Percentiles rank a stretch among this genome's conserved stretches.
These are phyloP conservation scores for Suhomyces sp. DNA, from an alignment of 805 yeast genomes.

Conservation along the genomic window DNA sequence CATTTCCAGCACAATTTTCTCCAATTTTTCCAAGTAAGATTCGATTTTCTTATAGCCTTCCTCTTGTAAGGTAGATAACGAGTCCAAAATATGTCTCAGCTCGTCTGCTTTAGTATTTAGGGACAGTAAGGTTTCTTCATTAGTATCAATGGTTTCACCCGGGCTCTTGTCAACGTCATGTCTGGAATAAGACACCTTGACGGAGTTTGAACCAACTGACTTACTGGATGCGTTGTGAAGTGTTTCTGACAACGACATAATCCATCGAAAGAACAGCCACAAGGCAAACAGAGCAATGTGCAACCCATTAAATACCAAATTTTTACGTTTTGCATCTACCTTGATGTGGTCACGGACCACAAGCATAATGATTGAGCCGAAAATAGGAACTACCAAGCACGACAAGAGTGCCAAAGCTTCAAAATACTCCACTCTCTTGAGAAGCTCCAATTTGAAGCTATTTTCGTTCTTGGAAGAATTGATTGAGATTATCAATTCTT, in stretches of 20 bases:
- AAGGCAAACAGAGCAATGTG: constrained; percentile 34
- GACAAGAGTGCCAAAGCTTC: constrained; percentile 19
- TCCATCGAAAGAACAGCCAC: constrained; percentile 27
- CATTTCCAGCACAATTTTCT: constrained; percentile 1
- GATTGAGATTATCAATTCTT: constrained; percentile 9
- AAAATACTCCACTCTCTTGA: constrained; percentile 11
- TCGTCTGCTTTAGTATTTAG: neutral
- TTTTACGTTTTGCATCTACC: constrained; percentile 23
- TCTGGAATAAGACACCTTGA: neutral
- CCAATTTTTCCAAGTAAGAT: neutral
- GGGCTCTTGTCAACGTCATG: neutral
- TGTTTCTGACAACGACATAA: neutral
- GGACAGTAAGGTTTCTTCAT: neutral
- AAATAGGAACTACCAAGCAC: constrained; percentile 25
- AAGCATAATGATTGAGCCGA: constrained; percentile 27
- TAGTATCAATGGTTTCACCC: neutral
- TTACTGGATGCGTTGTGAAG: neutral
- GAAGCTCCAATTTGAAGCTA: constrained; percentile 4
- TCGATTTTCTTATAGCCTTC: neutral
- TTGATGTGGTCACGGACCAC: constrained; percentile 24
- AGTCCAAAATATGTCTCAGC: neutral
- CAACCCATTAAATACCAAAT: constrained; percentile 32
- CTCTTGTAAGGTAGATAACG: neutral
- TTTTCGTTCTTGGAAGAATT: neutral
- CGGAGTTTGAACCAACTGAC: neutral